Conservation (phyloP, 2,329 filamentous ascomycete species). For the Cordyceps cicadae region DNA sequence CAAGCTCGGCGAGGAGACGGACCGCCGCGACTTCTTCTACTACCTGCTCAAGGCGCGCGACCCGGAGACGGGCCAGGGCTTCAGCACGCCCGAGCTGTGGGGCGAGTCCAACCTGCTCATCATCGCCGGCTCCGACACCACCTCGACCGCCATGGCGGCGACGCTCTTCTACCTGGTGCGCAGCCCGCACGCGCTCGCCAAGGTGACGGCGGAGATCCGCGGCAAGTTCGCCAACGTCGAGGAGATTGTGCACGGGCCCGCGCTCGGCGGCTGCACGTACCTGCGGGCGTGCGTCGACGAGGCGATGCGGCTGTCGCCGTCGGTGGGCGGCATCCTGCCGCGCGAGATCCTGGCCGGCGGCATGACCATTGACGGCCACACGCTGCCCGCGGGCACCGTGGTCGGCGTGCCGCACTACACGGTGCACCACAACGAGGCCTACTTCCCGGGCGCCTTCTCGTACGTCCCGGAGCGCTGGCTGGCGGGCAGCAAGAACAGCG, state of each 20-base stretch:
- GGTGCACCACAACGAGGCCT: slow-evolving; percentile 57
- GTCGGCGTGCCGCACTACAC: slow-evolving; percentile 60
- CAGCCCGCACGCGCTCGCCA: slow-evolving; percentile 37
- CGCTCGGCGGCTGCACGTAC: slow-evolving; percentile 45
- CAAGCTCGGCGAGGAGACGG: slow-evolving; percentile 55
- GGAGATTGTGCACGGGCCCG: slow-evolving; percentile 45
- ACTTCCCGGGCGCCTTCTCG: slow-evolving; percentile 51
- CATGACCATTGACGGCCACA: slow-evolving; percentile 43
- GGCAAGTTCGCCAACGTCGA: slow-evolving; percentile 41
- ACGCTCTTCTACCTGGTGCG: slow-evolving; percentile 56
- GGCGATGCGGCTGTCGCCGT: slow-evolving; percentile 55
- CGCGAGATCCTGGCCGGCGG: slow-evolving; percentile 51
- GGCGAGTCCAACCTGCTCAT: slow-evolving; percentile 63
- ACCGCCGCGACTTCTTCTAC: slow-evolving; percentile 68
- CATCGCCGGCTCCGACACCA: slow-evolving; percentile 65
- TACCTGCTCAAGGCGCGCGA: slow-evolving; percentile 64
- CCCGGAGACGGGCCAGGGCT: slow-evolving; percentile 60
- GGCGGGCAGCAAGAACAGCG: slow-evolving; percentile 33
- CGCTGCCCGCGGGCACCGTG: slow-evolving; percentile 50
- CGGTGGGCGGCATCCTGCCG: slow-evolving; percentile 51
- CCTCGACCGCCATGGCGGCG: slow-evolving; percentile 57
- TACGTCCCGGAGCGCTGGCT: slow-evolving; percentile 62
- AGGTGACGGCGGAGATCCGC: slow-evolving; percentile 44
- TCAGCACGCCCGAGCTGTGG: slow-evolving; percentile 60
- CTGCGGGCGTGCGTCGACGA: slow-evolving; percentile 58